A percentile compares a stretch with the other conserved stretches of the same genome.
These are phyloP conservation scores for Dicorynia guianensis DNA, from an alignment of 306 rosid species.

Conservation along the genomic window DNA sequence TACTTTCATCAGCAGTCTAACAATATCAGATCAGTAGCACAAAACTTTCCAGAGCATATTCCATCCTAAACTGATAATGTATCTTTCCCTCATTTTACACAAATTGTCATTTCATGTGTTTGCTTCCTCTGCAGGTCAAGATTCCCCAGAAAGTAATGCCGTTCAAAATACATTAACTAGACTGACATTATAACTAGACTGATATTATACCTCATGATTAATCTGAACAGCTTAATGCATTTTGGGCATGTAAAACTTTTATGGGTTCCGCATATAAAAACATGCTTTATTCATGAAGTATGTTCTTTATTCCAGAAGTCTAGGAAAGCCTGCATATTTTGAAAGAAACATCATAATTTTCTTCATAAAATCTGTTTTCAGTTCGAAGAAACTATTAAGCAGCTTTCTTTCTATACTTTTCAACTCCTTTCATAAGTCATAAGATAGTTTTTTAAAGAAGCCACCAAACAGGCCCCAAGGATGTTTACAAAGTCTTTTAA, in stretches of 20 bases:
- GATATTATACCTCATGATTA: background rate
- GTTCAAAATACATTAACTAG: background rate
- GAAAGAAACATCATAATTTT: constrained; percentile 14
- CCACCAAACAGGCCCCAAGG: background rate
- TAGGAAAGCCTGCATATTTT: background rate
- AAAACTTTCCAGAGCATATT: background rate
- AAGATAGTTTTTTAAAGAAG: constrained; percentile 23
- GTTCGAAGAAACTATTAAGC: constrained; percentile 16
- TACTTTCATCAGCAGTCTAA: background rate
- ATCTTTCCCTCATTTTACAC: background rate
- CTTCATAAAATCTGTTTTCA: background rate
- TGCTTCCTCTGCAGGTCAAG: background rate
- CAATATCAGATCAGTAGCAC: background rate
- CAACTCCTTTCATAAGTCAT: constrained; percentile 7
- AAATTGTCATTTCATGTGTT: too few species aligned
- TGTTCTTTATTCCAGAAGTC: background rate
- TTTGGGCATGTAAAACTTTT: background rate
- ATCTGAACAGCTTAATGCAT: background rate
- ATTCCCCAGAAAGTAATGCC: background rate
- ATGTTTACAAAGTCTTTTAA: constrained; percentile 5
- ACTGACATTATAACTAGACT: background rate
- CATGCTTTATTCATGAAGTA: background rate
- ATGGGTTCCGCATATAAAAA: background rate
- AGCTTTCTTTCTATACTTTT: too few species aligned
- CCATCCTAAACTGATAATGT: background rate